Evolutionary conservation across 805 yeast species (phyloP).

Genomic region (Candida oleophila): DNA sequence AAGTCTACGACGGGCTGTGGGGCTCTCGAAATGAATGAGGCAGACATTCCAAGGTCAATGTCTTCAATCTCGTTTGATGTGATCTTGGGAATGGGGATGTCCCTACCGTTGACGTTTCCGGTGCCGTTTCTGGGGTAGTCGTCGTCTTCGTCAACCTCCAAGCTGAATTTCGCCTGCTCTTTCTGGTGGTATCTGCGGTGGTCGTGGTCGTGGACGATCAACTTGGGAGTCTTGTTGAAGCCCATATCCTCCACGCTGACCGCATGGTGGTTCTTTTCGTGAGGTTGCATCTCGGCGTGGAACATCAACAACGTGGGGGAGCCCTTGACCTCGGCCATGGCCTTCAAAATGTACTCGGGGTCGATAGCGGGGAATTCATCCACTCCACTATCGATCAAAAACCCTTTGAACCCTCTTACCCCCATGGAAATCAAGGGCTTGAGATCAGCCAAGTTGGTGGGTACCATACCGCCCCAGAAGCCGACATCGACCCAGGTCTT

Average conservation of each 20-base stretch:
- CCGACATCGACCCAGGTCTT: conserved; percentile 93
- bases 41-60: conserved; percentile 38
- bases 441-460: conserved; percentile 68
- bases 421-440: conserved; percentile 79
- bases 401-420: conserved; percentile 92
- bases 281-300: conserved; percentile 86
- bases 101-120: conserved; percentile 5
- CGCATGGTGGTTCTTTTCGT: conserved; percentile 18
- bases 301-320: conserved; percentile 77
- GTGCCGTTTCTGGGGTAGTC: conserved; percentile 5
- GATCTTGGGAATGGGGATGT: conserved; percentile 6
- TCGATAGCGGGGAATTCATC: conserved; percentile 89
- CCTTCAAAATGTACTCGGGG: conserved; percentile 61
- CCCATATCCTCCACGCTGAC: conserved; percentile 22
- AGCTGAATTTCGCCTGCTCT: conserved; percentile 15
- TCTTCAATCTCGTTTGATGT: conserved; percentile 26
- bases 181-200: conserved; percentile 13
- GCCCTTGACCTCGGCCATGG: conserved; percentile 62
- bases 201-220: conserved; percentile 15
- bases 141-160: conserved; percentile 13
- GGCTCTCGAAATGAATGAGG: conserved; percentile 38
- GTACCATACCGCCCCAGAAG: conserved; percentile 95
- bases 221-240: conserved; percentile 20
- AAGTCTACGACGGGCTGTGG: conserved; percentile 38
- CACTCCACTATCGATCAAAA: conserved; percentile 91